Conservation (phyloP, 1,139 yeast genomes). For the Suhomyces atakaporum region DNA sequence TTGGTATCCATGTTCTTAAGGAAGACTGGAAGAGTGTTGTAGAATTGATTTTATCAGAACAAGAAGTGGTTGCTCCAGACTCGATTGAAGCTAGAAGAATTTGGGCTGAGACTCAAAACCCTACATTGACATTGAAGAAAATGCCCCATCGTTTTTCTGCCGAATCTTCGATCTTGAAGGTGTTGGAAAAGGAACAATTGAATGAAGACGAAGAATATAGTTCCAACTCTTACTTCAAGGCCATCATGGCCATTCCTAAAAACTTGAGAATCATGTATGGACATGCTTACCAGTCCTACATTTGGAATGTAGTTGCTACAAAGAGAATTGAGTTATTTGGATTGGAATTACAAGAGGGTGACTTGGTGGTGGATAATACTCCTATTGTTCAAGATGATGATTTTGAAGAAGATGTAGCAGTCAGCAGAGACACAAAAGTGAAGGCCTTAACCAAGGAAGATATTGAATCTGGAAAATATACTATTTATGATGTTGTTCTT, state of each 20-base stretch:
- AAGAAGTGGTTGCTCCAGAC: slow-evolving; percentile 78
- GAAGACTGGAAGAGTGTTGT: slow-evolving; percentile 82
- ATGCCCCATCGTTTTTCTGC: slow-evolving; percentile 93
- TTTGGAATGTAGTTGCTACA: slow-evolving; percentile 90
- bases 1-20: slow-evolving; percentile 72
- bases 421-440: slow-evolving; percentile 58
- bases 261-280: slow-evolving; percentile 92
- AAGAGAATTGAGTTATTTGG: slow-evolving; percentile 76
- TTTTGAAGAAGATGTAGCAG: slow-evolving; percentile 64
- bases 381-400: slow-evolving; percentile 39
- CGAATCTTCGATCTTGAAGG: slow-evolving; percentile 69
- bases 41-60: slow-evolving; percentile 78
- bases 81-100: slow-evolving; percentile 77
- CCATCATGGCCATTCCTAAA: slow-evolving; percentile 90
- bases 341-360: slow-evolving; percentile 72
- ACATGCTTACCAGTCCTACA: slow-evolving; percentile 94
- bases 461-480: slow-evolving; percentile 54
- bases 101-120: slow-evolving; percentile 77
- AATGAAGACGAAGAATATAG: slow-evolving; percentile 49
- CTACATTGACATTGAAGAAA: slow-evolving; percentile 59
- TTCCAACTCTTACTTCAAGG: slow-evolving; percentile 62
- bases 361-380: slow-evolving; percentile 59
- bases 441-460: slow-evolving; percentile 75
- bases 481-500: slow-evolving; percentile 81
- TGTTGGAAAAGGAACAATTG: slow-evolving; percentile 49